These are phyloP conservation scores for Chaetothyriales sp. DNA, from an alignment of 2,329 filamentous ascomycete genomes.

Conservation along the genomic window DNA sequence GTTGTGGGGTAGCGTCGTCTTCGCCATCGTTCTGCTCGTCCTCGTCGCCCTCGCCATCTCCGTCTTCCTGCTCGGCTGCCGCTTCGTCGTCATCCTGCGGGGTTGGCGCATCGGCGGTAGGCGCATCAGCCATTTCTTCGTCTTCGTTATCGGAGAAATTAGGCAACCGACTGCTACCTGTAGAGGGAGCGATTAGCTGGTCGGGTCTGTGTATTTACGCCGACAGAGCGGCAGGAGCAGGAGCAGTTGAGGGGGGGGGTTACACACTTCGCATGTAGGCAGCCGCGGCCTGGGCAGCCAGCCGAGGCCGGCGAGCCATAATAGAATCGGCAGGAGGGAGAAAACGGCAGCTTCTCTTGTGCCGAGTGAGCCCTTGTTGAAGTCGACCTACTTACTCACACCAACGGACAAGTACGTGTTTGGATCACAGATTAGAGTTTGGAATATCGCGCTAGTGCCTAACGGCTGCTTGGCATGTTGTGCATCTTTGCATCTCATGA, in stretches of 20 bases:
- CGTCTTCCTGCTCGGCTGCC: constrained; percentile 15
- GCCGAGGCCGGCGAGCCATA: constrained; percentile 32
- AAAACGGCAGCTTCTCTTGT: not conserved
- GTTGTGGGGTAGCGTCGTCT: constrained; percentile 26
- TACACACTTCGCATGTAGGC: constrained; percentile 28
- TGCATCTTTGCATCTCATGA: not conserved
- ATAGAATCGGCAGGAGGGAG: not conserved
- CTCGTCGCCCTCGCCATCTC: constrained; percentile 17
- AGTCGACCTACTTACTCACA: not conserved
- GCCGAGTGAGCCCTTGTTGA: not conserved
- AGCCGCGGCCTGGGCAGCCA: constrained; percentile 33
- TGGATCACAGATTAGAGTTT: not conserved
- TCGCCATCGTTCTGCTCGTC: constrained; percentile 30
- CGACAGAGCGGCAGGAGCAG: not conserved
- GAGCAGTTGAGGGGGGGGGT: not conserved
- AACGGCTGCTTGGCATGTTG: not conserved
- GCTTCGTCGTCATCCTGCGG: constrained; percentile 20
- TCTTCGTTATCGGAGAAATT: constrained; percentile 30
- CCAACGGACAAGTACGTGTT: not conserved
- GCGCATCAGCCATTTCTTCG: constrained; percentile 29
- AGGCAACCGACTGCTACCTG: constrained; percentile 30
- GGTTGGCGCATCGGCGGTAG: constrained; percentile 21
- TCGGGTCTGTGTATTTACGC: not conserved
- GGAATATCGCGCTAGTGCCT: not conserved
- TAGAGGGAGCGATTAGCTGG: constrained; percentile 2